Evolutionary conservation across 2,329 filamentous ascomycete species (phyloP).

Genomic region (Lecanicillium sp.): DNA sequence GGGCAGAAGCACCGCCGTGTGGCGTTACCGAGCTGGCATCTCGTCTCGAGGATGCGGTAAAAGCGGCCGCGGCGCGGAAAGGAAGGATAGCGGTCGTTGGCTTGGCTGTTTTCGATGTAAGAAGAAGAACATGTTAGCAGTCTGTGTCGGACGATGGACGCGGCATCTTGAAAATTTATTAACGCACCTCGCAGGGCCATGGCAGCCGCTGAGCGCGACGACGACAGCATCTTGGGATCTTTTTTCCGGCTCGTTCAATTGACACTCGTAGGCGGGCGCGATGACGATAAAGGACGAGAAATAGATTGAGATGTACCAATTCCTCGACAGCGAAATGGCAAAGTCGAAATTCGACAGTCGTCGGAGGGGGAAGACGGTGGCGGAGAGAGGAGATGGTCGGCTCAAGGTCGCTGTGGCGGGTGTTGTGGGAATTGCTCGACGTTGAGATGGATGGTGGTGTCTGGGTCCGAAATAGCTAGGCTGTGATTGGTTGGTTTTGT

Average conservation of each 20-base stretch:
- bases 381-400: constrained; percentile 2
- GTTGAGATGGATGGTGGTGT: constrained; percentile 3
- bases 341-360: constrained; percentile 4
- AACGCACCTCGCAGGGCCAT: constrained; percentile 43
- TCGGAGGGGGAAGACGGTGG: neutral
- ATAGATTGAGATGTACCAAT: neutral
- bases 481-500: constrained; percentile 8
- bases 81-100: constrained; percentile 55
- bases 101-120: constrained; percentile 42
- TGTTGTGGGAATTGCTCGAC: constrained; percentile 4
- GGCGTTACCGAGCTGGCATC: constrained; percentile 51
- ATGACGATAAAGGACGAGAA: neutral
- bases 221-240: constrained; percentile 35
- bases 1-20: constrained; percentile 42
- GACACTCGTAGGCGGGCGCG: neutral
- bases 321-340: neutral
- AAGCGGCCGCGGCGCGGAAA: constrained; percentile 53
- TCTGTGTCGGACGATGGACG: too few relatives aligned
- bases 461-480: constrained; percentile 6
- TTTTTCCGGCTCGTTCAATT: neutral
- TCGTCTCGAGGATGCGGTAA: constrained; percentile 57
- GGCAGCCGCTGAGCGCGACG: constrained; percentile 41
- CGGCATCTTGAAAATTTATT: neutral
- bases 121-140: too few relatives aligned
- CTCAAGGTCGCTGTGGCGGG: constrained; percentile 8